A percentile compares a stretch with the other conserved stretches of the same genome.
Conservation (phyloP, 192 early-diverging fungal species). For the Allomyces javanicus region DNA sequence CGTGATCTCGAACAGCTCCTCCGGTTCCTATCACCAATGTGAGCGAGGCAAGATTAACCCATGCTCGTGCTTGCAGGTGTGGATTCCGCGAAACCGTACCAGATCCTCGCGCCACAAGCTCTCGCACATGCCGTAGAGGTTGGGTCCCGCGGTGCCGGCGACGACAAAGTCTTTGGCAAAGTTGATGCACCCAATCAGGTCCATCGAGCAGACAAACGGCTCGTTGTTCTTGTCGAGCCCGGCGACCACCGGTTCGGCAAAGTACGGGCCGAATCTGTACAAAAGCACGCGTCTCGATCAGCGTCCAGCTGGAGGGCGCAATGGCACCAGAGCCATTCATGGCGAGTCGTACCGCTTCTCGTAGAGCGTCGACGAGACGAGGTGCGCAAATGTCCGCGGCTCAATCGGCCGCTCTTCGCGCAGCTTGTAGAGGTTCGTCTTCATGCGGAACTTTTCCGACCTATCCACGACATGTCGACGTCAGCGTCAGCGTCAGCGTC, state of each 20-base stretch:
- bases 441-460: slow-evolving; percentile 72
- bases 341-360: slow-evolving; percentile 53
- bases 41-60: not conserved
- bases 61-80: too few species aligned
- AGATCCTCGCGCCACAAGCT: slow-evolving; percentile 93
- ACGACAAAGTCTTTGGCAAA: slow-evolving; percentile 90
- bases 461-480: slow-evolving; percentile 16
- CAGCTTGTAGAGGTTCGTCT: slow-evolving; percentile 88
- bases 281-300: not conserved
- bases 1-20: slow-evolving; percentile 92
- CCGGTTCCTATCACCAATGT: slow-evolving; percentile 46
- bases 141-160: slow-evolving; percentile 61
- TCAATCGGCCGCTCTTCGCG: slow-evolving; percentile 89
- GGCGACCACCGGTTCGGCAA: slow-evolving; percentile 83
- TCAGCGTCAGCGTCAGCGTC: slow-evolving; percentile 2
- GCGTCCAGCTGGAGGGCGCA: too few species aligned
- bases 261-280: slow-evolving; percentile 84
- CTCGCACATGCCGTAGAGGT: slow-evolving; percentile 93
- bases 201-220: slow-evolving; percentile 87
- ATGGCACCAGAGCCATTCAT: too few species aligned
- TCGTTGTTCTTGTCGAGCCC: slow-evolving; percentile 74
- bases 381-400: slow-evolving; percentile 74
- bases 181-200: slow-evolving; percentile 87
- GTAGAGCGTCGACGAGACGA: slow-evolving; percentile 91
- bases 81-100: slow-evolving; percentile 22